These are phyloP conservation scores for Fusarium sp. DNA, from an alignment of 2,329 filamentous ascomycete species.

Conservation along the genomic window DNA sequence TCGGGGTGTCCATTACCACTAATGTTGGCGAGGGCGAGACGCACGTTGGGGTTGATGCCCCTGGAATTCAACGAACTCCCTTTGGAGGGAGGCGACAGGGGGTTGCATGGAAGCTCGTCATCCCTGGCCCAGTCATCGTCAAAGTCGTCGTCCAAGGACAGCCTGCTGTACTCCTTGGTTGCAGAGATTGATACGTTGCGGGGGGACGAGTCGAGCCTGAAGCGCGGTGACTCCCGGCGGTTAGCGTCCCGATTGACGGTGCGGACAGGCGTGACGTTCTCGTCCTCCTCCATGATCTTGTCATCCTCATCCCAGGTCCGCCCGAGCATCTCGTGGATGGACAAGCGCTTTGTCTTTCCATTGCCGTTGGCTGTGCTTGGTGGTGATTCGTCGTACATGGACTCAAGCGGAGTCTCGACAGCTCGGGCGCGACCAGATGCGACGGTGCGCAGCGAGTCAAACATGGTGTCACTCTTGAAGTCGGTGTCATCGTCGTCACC, in stretches of 20 bases:
- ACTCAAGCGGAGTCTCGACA: conserved; percentile 75
- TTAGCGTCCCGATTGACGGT: conserved; percentile 37
- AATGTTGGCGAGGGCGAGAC: conserved; percentile 62
- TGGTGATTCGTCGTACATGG: conserved; percentile 82
- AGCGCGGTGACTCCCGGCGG: conserved; percentile 36
- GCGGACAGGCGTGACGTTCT: conserved; percentile 62
- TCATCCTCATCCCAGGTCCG: conserved; percentile 62
- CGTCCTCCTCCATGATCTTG: conserved; percentile 70
- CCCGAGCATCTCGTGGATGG: conserved; percentile 66
- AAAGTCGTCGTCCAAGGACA: conserved; percentile 68
- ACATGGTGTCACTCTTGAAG: conserved; percentile 77
- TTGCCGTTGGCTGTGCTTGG: conserved; percentile 64
- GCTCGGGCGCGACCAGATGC: conserved; percentile 71
- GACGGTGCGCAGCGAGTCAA: conserved; percentile 76
- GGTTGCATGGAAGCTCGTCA: conserved; percentile 61
- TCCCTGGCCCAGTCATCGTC: conserved; percentile 69
- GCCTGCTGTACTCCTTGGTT: conserved; percentile 55
- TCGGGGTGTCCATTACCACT: conserved; percentile 55
- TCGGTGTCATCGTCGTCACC: conserved; percentile 81
- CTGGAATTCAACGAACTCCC: conserved; percentile 61
- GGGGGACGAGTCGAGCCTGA: conserved; percentile 45
- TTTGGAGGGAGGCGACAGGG: conserved; percentile 64
- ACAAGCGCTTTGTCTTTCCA: conserved; percentile 61
- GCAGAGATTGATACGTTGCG: conserved; percentile 47
- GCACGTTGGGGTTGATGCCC: conserved; percentile 61